Evolutionary conservation across 78 protist species (phyloP).

Genomic region (Neovahlkampfia damariscottae): DNA sequence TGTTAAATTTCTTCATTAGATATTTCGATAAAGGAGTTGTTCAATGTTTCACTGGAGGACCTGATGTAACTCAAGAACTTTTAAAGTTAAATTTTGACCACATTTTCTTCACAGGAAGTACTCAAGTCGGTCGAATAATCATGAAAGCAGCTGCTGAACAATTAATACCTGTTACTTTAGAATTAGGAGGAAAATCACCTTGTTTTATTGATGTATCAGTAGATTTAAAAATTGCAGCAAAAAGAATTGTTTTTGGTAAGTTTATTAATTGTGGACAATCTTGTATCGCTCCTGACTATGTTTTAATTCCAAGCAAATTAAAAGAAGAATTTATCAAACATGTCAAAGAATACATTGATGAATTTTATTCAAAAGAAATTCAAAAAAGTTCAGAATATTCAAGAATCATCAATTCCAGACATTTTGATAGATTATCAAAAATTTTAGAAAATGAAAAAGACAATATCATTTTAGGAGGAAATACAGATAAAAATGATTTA

Average conservation of each 20-base stretch:
- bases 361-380: not conserved
- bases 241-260: conserved; percentile 38
- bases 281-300: conserved; percentile 72
- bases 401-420: not conserved
- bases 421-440: conserved; percentile 4
- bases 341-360: conserved; percentile 7
- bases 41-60: conserved; percentile 36
- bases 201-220: conserved; percentile 48
- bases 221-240: conserved; percentile 47
- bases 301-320: conserved; percentile 5
- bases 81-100: conserved; percentile 48
- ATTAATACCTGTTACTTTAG: conserved; percentile 79
- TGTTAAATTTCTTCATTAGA: too few relatives aligned
- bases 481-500: conserved; percentile 20
- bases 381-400: not conserved
- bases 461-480: conserved; percentile 48
- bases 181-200: conserved; percentile 90
- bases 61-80: conserved; percentile 29
- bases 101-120: conserved; percentile 72
- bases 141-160: conserved; percentile 51
- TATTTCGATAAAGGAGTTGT: conserved; percentile 18
- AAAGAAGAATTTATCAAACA: not conserved
- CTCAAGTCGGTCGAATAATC: conserved; percentile 49
- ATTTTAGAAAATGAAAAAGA: conserved; percentile 1
- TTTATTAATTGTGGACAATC: conserved; percentile 74